Percentiles rank a stretch among this genome's conserved stretches.
phyloP scores from a whole-genome alignment of 768 basidiomycete genomes.

The Boletus rubroflammeus region DNA sequence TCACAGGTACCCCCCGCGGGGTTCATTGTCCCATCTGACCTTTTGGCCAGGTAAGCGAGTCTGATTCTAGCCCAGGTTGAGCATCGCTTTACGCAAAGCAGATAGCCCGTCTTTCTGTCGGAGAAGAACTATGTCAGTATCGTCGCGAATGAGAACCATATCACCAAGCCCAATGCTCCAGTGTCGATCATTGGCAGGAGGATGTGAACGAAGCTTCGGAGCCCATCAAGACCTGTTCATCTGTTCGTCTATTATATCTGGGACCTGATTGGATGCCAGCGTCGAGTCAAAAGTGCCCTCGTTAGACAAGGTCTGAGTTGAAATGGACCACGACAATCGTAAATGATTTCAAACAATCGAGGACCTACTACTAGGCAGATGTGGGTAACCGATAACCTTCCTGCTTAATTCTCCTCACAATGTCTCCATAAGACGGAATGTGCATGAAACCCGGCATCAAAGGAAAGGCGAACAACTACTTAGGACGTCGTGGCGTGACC shows the following conservation, averaged over 20 bases:
- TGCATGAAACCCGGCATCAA: not conserved
- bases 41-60: not conserved
- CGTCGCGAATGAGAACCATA: no score
- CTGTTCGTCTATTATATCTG: no score
- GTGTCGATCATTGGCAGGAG: not conserved
- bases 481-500: slow-evolving; percentile 13
- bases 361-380: no score
- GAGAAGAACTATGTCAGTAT: not conserved
- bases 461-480: not conserved
- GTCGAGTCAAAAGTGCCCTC: no score
- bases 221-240: no score
- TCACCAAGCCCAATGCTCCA: not conserved
- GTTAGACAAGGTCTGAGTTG: not conserved
- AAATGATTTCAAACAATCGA: not conserved
- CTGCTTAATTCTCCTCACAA: slow-evolving; percentile 4
- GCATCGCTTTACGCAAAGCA: not conserved
- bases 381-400: slow-evolving; percentile 18
- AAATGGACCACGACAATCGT: not conserved
- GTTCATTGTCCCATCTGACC: not conserved
- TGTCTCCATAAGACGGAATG: slow-evolving; percentile 3
- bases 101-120: not conserved
- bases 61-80: not conserved
- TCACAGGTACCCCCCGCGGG: not conserved
- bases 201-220: not conserved
- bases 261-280: not conserved